Conservation (phyloP, 768 basidiomycete species). For the Tulasnella sp. region DNA sequence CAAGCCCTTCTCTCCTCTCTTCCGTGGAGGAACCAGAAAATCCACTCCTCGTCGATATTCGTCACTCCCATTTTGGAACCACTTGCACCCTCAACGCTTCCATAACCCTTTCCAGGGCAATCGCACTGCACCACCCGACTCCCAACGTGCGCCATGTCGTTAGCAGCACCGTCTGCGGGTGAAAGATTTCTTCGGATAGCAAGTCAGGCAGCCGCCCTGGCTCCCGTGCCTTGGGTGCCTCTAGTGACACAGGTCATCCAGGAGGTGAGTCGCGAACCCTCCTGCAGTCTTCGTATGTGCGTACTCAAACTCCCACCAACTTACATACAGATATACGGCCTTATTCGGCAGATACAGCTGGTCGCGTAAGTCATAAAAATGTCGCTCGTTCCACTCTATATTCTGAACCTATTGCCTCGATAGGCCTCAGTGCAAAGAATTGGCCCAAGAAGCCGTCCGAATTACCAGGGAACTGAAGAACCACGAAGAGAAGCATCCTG, state of each 20-base stretch:
- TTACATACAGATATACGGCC: neutral
- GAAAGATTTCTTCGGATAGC: neutral
- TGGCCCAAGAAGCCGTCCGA: neutral
- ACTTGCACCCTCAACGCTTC: neutral
- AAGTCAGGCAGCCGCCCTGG: too few relatives aligned
- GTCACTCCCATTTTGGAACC: neutral
- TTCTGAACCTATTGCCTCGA: neutral
- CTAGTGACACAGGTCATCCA: neutral
- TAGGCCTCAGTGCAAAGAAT: neutral
- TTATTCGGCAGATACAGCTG: neutral
- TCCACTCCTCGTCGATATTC: too few relatives aligned
- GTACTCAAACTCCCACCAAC: neutral
- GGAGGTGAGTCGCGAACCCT: neutral
- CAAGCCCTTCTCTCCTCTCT: too few relatives aligned
- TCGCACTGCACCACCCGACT: neutral
- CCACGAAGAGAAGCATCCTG: neutral
- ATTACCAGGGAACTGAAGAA: neutral
- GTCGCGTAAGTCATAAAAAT: neutral
- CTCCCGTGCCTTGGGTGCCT: neutral
- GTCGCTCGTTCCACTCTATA: neutral
- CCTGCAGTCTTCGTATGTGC: neutral
- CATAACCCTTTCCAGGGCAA: neutral
- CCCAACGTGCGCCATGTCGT: neutral
- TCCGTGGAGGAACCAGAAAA: neutral
- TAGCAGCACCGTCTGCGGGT: neutral